These are phyloP conservation scores for Flaveria brownii DNA, from an alignment of 129 eudicot species.

Conservation along the genomic window DNA sequence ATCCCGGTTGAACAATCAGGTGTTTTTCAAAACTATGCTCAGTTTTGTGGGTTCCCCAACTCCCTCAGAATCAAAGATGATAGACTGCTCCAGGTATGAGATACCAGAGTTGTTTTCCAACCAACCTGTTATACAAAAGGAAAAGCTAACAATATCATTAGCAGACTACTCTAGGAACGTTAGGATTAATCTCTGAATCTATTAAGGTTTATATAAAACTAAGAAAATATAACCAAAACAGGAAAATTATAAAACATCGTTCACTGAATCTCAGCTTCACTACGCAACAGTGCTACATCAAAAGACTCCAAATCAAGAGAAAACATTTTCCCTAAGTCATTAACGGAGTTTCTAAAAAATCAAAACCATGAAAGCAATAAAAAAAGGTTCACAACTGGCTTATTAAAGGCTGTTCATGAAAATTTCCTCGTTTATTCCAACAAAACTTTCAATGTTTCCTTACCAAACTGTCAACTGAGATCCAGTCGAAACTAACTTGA, in stretches of 20 bases:
- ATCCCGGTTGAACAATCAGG: slow-evolving; percentile 19
- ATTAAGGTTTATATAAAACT: slow-evolving; percentile 4
- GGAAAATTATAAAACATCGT: neutral
- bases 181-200: neutral
- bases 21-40: slow-evolving; percentile 20
- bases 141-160: slow-evolving; percentile 8
- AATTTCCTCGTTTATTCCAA: neutral
- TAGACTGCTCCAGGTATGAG: slow-evolving; percentile 16
- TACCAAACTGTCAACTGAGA: slow-evolving; percentile 12
- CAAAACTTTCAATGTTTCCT: neutral
- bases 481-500: slow-evolving; percentile 10
- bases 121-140: slow-evolving; percentile 29
- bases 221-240: slow-evolving; percentile 10
- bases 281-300: neutral
- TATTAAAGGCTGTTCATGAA: neutral
- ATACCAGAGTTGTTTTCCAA: slow-evolving; percentile 28
- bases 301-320: neutral
- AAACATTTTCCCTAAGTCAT: neutral
- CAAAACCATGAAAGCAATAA: neutral
- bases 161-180: slow-evolving; percentile 1
- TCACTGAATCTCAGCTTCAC: slow-evolving; percentile 2
- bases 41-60: slow-evolving; percentile 18
- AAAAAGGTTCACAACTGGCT: neutral
- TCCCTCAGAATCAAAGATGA: slow-evolving; percentile 24
- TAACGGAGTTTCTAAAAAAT: neutral